phyloP scores from a whole-genome alignment of 495 filamentous ascomycete species.

The Trichoderma gamsii region DNA sequence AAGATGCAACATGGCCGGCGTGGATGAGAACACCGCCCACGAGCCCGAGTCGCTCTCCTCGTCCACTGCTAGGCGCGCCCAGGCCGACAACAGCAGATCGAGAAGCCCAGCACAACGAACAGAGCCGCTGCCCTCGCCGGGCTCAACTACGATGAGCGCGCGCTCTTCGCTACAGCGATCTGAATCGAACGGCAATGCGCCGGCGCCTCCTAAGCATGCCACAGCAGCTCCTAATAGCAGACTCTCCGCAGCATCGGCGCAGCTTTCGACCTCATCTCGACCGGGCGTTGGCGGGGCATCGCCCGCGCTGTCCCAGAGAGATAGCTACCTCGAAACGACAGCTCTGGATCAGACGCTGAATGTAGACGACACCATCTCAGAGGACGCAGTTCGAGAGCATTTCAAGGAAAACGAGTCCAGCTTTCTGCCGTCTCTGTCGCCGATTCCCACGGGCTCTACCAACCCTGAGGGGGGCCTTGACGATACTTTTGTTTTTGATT shows the following conservation, averaged over 20 bases:
- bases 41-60: background rate
- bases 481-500: slow-evolving; percentile 62
- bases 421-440: slow-evolving; percentile 57
- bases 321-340: slow-evolving; percentile 38
- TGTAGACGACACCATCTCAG: slow-evolving; percentile 38
- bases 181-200: background rate
- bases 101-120: background rate
- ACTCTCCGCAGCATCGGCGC: background rate
- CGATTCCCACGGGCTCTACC: slow-evolving; percentile 33
- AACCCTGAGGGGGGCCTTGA: slow-evolving; percentile 38
- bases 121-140: background rate
- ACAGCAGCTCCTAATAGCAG: background rate
- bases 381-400: slow-evolving; percentile 46
- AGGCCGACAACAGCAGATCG: background rate
- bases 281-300: background rate
- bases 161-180: background rate
- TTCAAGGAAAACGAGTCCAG: slow-evolving; percentile 86
- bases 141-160: background rate
- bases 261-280: background rate
- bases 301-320: background rate
- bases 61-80: background rate
- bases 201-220: slow-evolving; percentile 1
- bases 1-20: slow-evolving; percentile 12
- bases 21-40: slow-evolving; percentile 13
- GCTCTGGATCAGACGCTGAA: slow-evolving; percentile 32